These are phyloP conservation scores for Globisporangium emineosum DNA, from an alignment of 352 stramenopile genomes.

Conservation along the genomic window DNA sequence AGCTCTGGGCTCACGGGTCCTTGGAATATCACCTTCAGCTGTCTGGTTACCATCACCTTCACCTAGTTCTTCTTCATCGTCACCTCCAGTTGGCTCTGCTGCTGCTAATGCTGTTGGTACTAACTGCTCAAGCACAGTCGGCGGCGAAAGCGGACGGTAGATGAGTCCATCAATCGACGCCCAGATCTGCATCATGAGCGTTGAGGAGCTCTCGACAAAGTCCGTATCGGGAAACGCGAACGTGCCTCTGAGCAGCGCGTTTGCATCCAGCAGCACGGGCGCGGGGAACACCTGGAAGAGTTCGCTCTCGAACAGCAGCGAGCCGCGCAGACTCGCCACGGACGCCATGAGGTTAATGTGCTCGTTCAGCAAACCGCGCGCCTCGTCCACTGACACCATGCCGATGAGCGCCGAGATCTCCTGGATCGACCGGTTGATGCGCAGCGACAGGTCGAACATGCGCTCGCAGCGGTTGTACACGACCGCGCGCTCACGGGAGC, in stretches of 20 bases:
- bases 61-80: neutral
- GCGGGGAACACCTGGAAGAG: slow-evolving; percentile 82
- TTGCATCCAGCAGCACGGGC: slow-evolving; percentile 74
- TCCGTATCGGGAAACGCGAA: slow-evolving; percentile 42
- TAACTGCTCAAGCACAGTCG: slow-evolving; percentile 43
- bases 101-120: slow-evolving; percentile 8
- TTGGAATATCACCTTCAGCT: neutral
- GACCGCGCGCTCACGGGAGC: slow-evolving; percentile 66
- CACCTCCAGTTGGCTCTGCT: neutral
- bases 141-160: slow-evolving; percentile 70
- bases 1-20: neutral
- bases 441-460: slow-evolving; percentile 86
- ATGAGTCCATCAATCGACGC: slow-evolving; percentile 78
- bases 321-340: slow-evolving; percentile 66
- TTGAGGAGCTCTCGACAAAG: slow-evolving; percentile 59
- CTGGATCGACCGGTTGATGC: slow-evolving; percentile 86
- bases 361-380: slow-evolving; percentile 71
- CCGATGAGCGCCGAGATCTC: slow-evolving; percentile 83
- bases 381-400: slow-evolving; percentile 79
- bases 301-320: slow-evolving; percentile 84
- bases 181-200: slow-evolving; percentile 88
- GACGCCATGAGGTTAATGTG: slow-evolving; percentile 84
- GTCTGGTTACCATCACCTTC: neutral
- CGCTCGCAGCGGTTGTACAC: slow-evolving; percentile 83
- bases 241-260: slow-evolving; percentile 65